Base-by-base conservation (phyloP, 805 yeast genomes). In the Lipomyces mesembrius region DNA sequence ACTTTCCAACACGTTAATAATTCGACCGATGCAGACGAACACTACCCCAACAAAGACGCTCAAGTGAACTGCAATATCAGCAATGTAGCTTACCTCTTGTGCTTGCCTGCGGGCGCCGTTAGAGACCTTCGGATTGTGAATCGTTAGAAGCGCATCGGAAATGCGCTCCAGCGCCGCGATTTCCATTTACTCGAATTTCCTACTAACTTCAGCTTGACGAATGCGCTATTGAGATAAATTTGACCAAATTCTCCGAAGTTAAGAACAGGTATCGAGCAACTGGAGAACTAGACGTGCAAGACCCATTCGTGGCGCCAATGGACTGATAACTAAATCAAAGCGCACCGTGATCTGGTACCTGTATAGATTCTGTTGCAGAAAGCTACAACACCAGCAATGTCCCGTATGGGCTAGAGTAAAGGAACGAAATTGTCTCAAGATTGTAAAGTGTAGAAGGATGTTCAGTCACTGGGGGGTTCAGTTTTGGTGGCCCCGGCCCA, bases 131-230 rank as follows among this genome's bases (percentile, higher is more conserved):
- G 92, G 85, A 53, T 86, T 85, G 75, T 92, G 90, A 20, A 91
- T 87, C 8, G 88, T 83, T 65, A 87, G 91, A 68, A 94, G 81
- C 7, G 98, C 97, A 51, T 85, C 80, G 20, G 89, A 84, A 32
- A 94, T 90, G 77, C 90, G 96, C 61, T 82, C 81, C 64, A 88
- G 87, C 35, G 68, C 59, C 46, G 58, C 65, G 59, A 32, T 52
- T 58, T 60, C 70, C 67, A 64, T 64, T 43, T 43, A 43, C 20
- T 43, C 22, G 22, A 43, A 17, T n/a, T 7, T 17, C 11, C 22
- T 22, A 8, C 3, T 17, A 43, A 17, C 49, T 17, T 17, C 49
- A 17, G 49, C 49, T n/a, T 43, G 49, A n/a, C 12, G 25, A 7
- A 17, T n/a, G 8, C 22, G 22, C 49, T 17, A 43, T 43, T n/a